Evolutionary conservation across 352 stramenopile genomes (phyloP).

Genomic region (Pythium brassicae): DNA sequence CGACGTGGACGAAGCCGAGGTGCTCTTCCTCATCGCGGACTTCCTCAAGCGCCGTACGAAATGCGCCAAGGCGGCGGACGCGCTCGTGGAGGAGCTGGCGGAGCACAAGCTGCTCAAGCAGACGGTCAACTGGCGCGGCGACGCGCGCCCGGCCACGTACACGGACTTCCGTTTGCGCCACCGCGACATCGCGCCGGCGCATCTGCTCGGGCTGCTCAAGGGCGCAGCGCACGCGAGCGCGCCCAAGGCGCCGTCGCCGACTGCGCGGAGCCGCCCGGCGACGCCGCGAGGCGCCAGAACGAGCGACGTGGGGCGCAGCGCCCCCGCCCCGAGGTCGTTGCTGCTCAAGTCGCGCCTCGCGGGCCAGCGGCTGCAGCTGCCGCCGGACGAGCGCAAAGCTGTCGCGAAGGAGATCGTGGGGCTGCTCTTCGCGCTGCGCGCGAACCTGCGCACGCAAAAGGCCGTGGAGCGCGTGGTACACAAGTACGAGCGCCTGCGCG

Average conservation of each 20-base stretch:
- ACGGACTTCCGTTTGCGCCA: slow-evolving; percentile 75
- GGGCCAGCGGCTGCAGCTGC: slow-evolving; percentile 25
- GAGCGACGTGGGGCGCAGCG: neutral
- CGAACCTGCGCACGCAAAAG: slow-evolving; percentile 40
- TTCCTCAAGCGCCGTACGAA: slow-evolving; percentile 68
- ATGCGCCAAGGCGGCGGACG: slow-evolving; percentile 58
- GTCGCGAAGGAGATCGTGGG: slow-evolving; percentile 57
- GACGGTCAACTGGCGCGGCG: slow-evolving; percentile 66
- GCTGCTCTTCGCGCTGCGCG: slow-evolving; percentile 34
- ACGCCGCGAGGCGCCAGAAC: slow-evolving; percentile 3
- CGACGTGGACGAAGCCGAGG: slow-evolving; percentile 29
- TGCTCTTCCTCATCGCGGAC: slow-evolving; percentile 85
- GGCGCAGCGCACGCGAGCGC: slow-evolving; percentile 4
- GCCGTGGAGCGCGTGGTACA: slow-evolving; percentile 64
- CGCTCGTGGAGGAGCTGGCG: slow-evolving; percentile 62
- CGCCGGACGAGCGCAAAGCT: slow-evolving; percentile 30
- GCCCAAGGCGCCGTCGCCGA: slow-evolving; percentile 17
- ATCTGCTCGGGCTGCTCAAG: slow-evolving; percentile 61
- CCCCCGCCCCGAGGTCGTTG: slow-evolving; percentile 30
- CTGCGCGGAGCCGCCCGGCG: neutral
- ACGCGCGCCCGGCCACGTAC: slow-evolving; percentile 45
- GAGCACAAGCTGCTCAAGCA: slow-evolving; percentile 50
- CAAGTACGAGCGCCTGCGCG: slow-evolving; percentile 63
- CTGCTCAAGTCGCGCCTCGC: slow-evolving; percentile 48
- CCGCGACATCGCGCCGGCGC: slow-evolving; percentile 53